Conservation (phyloP, 1,139 yeast species). For the Taiozyma sp. region DNA sequence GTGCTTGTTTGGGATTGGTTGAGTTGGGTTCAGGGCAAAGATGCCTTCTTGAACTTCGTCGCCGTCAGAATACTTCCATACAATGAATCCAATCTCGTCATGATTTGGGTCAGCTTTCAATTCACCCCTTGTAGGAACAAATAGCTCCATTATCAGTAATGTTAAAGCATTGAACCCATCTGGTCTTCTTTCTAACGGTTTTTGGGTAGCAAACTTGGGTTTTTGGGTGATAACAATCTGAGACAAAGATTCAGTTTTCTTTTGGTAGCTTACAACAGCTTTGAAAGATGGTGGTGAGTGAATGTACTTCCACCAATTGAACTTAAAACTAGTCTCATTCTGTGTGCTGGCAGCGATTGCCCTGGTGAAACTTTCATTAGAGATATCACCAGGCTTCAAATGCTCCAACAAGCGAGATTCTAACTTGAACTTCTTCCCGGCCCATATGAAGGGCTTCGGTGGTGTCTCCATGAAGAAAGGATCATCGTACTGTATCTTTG, state of each 20-base stretch:
- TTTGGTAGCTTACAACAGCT: conserved; percentile 25
- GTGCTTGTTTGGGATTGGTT: conserved; percentile 5
- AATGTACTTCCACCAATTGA: conserved; percentile 33
- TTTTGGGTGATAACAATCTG: conserved; percentile 44
- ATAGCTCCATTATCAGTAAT: conserved; percentile 61
- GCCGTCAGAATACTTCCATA: conserved; percentile 57
- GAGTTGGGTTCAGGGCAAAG: conserved; percentile 5
- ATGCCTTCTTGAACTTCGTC: conserved; percentile 24
- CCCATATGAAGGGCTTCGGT: conserved; percentile 58
- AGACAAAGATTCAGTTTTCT: conserved; percentile 26
- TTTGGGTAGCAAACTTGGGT: conserved; percentile 29
- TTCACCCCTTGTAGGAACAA: conserved; percentile 47
- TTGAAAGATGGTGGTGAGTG: conserved; percentile 36
- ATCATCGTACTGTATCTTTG: conserved; percentile 50
- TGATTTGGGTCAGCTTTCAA: conserved; percentile 60
- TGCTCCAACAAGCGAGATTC: conserved; percentile 22
- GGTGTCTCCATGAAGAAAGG: conserved; percentile 60
- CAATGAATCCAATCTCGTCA: conserved; percentile 55
- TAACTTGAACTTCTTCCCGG: conserved; percentile 53
- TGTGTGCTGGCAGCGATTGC: not conserved
- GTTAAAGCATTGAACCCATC: conserved; percentile 46
- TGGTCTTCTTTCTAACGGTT: conserved; percentile 34
- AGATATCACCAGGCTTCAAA: conserved; percentile 23
- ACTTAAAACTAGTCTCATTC: not conserved
- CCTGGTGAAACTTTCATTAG: conserved; percentile 15